Evolutionary conservation across 441 rosid genomes (phyloP).

Genomic region (Isatis lusitanica): DNA sequence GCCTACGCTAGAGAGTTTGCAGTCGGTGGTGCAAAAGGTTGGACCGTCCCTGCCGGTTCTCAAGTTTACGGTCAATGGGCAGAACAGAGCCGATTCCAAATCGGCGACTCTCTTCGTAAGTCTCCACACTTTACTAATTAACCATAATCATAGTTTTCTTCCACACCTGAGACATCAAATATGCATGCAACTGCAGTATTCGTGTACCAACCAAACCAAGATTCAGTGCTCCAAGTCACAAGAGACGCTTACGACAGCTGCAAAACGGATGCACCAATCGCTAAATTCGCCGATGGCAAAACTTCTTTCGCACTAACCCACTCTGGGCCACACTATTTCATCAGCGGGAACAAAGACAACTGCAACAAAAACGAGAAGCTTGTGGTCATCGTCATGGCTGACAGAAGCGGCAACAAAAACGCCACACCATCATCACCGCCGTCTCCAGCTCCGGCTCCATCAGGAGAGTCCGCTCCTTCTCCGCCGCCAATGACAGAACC

Average conservation of each 20-base stretch:
- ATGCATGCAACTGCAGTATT: constrained; percentile 51
- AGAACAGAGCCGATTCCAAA: constrained; percentile 65
- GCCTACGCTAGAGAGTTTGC: constrained; percentile 53
- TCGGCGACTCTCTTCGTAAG: constrained; percentile 78
- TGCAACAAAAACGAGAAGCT: constrained; percentile 74
- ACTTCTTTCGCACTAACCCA: constrained; percentile 53
- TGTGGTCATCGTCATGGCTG: constrained; percentile 60
- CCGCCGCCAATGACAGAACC: constrained; percentile 57
- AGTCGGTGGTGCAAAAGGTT: constrained; percentile 43
- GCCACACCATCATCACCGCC: constrained; percentile 43
- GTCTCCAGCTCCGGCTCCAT: constrained; percentile 62
- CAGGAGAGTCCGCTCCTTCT: constrained; percentile 44
- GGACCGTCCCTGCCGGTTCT: constrained; percentile 56
- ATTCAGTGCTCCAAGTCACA: constrained; percentile 73
- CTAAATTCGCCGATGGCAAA: constrained; percentile 60
- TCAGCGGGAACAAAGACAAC: constrained; percentile 72
- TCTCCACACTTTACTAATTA: background rate
- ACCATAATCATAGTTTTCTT: background rate
- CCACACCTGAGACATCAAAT: background rate
- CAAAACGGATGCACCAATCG: constrained; percentile 44
- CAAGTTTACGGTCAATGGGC: constrained; percentile 67
- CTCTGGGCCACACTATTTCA: constrained; percentile 74
- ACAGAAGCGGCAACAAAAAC: constrained; percentile 49
- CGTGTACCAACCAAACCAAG: constrained; percentile 50
- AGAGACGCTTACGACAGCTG: constrained; percentile 62